A percentile compares a stretch with the other conserved stretches of the same genome.
These are phyloP conservation scores for Candida sp. DNA, from an alignment of 1,139 yeast genomes.

Conservation along the genomic window DNA sequence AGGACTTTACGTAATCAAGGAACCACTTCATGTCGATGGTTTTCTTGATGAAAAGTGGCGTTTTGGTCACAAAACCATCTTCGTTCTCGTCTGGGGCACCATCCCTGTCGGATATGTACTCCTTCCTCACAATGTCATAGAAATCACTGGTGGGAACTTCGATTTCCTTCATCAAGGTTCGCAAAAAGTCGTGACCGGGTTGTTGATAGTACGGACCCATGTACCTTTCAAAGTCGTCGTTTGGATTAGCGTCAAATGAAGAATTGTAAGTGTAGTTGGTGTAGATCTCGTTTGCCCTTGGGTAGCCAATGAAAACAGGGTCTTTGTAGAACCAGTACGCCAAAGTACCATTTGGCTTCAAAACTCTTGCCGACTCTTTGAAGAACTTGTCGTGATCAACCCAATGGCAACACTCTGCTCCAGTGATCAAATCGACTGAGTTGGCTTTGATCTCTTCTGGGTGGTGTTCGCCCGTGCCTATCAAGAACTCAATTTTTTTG, in stretches of 20 bases:
- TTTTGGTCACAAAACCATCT: slow-evolving; percentile 16
- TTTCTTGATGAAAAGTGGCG: slow-evolving; percentile 44
- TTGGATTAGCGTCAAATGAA: slow-evolving; percentile 21
- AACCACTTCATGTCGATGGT: slow-evolving; percentile 47
- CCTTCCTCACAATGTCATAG: slow-evolving; percentile 40
- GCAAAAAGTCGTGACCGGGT: slow-evolving; percentile 66
- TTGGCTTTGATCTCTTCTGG: slow-evolving; percentile 24
- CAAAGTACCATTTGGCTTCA: slow-evolving; percentile 65
- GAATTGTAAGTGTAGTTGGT: slow-evolving; percentile 43
- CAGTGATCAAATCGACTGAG: slow-evolving; percentile 64
- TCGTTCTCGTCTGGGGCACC: slow-evolving; percentile 19
- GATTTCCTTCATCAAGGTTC: slow-evolving; percentile 45
- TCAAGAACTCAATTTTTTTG: slow-evolving; percentile 26
- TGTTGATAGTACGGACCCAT: slow-evolving; percentile 79
- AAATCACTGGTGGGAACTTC: slow-evolving; percentile 45
- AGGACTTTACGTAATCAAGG: slow-evolving; percentile 57
- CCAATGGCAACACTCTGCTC: slow-evolving; percentile 88
- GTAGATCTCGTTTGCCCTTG: slow-evolving; percentile 45
- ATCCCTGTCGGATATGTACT: slow-evolving; percentile 38
- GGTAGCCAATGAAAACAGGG: slow-evolving; percentile 52
- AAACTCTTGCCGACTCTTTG: slow-evolving; percentile 47
- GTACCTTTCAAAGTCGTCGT: slow-evolving; percentile 38
- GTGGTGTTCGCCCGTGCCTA: slow-evolving; percentile 34
- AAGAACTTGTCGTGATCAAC: slow-evolving; percentile 60
- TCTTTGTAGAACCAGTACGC: slow-evolving; percentile 86